A percentile compares a stretch with the other conserved stretches of the same genome.
Conservation (phyloP, 306 rosid genomes). For the Hippophae gyantsensis region DNA sequence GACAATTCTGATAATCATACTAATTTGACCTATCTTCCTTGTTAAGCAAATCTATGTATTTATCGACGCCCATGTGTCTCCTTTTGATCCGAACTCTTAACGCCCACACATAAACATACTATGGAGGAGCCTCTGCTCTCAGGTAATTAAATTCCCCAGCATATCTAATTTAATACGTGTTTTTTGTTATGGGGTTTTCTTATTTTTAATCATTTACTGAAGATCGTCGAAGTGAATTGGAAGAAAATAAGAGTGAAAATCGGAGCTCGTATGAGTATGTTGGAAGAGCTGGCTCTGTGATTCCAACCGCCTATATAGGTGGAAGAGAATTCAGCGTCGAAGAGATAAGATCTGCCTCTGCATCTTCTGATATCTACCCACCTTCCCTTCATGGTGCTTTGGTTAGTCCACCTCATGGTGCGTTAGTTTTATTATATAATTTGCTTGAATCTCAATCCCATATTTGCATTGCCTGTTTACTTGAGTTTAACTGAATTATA, state of each 20-base stretch:
- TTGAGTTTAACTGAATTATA: too few species aligned
- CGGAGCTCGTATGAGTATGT: slow-evolving; percentile 58
- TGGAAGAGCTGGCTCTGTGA: slow-evolving; percentile 56
- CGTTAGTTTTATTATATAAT: neutral
- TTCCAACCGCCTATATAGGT: slow-evolving; percentile 53
- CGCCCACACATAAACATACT: neutral
- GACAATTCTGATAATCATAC: too few species aligned
- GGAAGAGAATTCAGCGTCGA: slow-evolving; percentile 78
- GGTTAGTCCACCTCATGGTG: slow-evolving; percentile 61
- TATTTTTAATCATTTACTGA: neutral
- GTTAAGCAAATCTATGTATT: slow-evolving; percentile 20
- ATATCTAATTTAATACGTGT: slow-evolving; percentile 1
- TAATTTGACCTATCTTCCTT: slow-evolving; percentile 22
- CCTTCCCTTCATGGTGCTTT: slow-evolving; percentile 74
- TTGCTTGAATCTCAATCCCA: neutral
- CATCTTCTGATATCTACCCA: slow-evolving; percentile 55
- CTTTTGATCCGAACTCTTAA: neutral
- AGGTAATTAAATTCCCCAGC: slow-evolving; percentile 26
- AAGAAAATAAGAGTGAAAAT: slow-evolving; percentile 44
- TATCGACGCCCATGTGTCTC: neutral
- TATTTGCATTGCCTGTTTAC: neutral
- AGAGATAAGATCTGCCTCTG: slow-evolving; percentile 79
- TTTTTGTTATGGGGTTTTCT: slow-evolving; percentile 9
- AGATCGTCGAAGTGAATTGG: slow-evolving; percentile 48
- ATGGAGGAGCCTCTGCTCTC: slow-evolving; percentile 76